Conservation (phyloP, 106 monocot genomes). For the Gastrodia elata region DNA sequence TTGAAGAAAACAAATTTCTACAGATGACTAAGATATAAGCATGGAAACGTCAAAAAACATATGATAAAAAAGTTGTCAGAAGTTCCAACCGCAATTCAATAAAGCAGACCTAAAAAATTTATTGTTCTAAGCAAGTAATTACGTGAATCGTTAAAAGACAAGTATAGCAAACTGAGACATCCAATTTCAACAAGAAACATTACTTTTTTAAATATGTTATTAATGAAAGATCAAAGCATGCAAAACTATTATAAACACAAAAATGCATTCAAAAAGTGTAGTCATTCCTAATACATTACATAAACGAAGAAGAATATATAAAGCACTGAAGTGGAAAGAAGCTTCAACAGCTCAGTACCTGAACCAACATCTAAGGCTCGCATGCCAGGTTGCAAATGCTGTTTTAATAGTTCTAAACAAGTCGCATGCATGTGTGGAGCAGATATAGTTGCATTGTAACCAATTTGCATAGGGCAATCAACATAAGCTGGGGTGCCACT, state of each 20-base stretch:
- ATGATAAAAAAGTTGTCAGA: background rate
- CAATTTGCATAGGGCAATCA: conserved; percentile 83
- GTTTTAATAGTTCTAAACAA: conserved; percentile 69
- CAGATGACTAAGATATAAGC: background rate
- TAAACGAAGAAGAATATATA: background rate
- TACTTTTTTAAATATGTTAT: background rate
- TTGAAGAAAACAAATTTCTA: background rate
- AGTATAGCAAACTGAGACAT: background rate
- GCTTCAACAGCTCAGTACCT: conserved; percentile 26
- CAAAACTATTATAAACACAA: background rate
- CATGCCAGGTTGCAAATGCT: conserved; percentile 84
- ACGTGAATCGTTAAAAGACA: background rate
- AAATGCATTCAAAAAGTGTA: background rate
- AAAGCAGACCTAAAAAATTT: background rate
- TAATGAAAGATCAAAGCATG: background rate
- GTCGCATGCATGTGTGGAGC: conserved; percentile 96
- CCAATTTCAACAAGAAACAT: background rate
- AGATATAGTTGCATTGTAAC: conserved; percentile 92
- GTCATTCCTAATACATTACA: background rate
- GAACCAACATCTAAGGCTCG: conserved; percentile 81
- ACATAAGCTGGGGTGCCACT: conserved; percentile 40
- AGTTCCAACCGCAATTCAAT: background rate
- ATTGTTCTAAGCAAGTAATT: background rate
- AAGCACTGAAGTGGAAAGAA: background rate
- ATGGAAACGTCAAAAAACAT: background rate